Evolutionary conservation across 345 rosid species (phyloP).

Genomic region (Reutealis trisperma): DNA sequence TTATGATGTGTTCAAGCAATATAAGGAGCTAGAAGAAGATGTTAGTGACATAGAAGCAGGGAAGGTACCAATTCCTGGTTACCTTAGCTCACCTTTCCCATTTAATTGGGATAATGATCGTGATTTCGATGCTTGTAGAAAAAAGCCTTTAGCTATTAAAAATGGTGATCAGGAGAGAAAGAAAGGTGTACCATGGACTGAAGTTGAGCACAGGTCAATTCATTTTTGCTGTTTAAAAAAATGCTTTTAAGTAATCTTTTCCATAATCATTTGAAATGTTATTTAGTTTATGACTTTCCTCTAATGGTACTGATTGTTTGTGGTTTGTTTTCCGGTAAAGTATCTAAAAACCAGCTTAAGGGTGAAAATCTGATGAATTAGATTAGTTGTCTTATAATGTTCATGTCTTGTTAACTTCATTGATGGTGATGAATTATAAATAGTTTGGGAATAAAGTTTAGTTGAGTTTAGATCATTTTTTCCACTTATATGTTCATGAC

Average conservation of each 20-base stretch:
- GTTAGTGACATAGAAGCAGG: constrained; percentile 76
- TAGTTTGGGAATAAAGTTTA: no score
- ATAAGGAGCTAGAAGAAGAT: constrained; percentile 68
- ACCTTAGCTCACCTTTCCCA: constrained; percentile 47
- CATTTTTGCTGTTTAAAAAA: background rate
- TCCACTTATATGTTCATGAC: no score
- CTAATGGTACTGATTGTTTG: background rate
- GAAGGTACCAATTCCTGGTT: constrained; percentile 69
- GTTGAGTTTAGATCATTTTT: no score
- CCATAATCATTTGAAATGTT: no score
- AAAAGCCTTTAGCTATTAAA: constrained; percentile 46
- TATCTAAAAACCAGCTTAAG: background rate
- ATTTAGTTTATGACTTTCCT: background rate
- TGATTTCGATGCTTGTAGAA: constrained; percentile 48
- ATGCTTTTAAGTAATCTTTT: background rate
- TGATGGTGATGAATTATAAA: background rate
- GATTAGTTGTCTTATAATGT: no score
- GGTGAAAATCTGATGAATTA: no score
- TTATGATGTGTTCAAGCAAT: constrained; percentile 67
- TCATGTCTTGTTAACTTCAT: no score
- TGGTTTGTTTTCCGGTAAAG: background rate
- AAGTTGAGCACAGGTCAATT: constrained; percentile 89
- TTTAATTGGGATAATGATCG: constrained; percentile 33
- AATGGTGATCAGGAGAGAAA: constrained; percentile 73
- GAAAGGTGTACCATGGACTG: constrained; percentile 98